Evolutionary conservation across 768 basidiomycete genomes (phyloP), one percentile per base, ranked within the genome.

Genomic region (Tricholoma matsutake): DNA sequence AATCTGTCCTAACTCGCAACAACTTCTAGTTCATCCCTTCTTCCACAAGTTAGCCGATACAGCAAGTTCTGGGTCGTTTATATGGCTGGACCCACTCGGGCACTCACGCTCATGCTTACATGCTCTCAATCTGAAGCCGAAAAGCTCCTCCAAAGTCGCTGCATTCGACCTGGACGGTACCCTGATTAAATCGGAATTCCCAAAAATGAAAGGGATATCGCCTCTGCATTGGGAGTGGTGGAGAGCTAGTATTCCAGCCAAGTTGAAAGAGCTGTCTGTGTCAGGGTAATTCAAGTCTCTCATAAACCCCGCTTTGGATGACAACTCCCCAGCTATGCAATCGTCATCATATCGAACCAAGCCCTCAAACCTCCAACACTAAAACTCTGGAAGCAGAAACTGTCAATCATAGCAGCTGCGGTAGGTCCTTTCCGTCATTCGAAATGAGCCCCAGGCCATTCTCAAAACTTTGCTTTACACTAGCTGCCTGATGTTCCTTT

Each of bases 91-190:
- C 9, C 67, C 79, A 11, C 63, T 80, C 2, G 80, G 80, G 13
- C 66, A 71, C 13, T 68, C 68, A 1, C 64, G 70, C 3, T 74
- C 78, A 14, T 83, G 81, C 71, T 69, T 82, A 34, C 74, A 82
- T 60, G 81, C 71, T 10, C 61, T 74, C 51, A 75, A 81, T 61
- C 69, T 76, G 5, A 64, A 69, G 0, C 87, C 86, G 0, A 68
- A 72, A 11, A 73, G 77, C 7, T 74, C 73, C 1, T 35, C 78
- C n/a, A 89, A 87, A 64, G 83, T 94, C 32, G 89, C 91, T 9
- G 82, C 86, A 11, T 91, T 95, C 63, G 95, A 97, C 71, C 76
- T 97, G 22, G 95, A 97, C 69, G 93, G 91, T 2, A 95, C 93
- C 0, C 66, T 96, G 61, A 94, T 97, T 70, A 89, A 87, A 64